Evolutionary conservation across 192 early-diverging fungal genomes (phyloP).

Genomic region (Coemansia sp.): DNA sequence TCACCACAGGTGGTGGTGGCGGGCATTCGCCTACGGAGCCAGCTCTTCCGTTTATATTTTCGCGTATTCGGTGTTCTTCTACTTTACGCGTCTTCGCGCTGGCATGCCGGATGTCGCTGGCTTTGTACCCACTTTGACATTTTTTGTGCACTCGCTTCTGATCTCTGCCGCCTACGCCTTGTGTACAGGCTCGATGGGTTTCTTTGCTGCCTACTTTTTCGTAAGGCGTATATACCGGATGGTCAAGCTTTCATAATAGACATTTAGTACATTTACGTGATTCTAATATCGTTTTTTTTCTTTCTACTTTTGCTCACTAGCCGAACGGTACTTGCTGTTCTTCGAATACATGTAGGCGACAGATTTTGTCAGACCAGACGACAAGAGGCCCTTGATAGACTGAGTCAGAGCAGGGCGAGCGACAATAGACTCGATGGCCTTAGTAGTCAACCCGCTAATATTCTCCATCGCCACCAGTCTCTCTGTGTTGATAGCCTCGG

Average conservation of each 20-base stretch:
- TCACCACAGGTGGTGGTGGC: conserved; percentile 94
- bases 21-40: conserved; percentile 78
- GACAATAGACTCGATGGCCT: conserved; percentile 70
- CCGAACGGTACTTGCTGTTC: conserved; percentile 37
- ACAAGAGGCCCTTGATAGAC: conserved; percentile 89
- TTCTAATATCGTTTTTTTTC: background rate
- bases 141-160: conserved; percentile 73
- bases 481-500: conserved; percentile 37
- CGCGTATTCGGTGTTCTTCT: conserved; percentile 78
- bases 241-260: conserved; percentile 37
- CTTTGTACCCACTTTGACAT: conserved; percentile 73
- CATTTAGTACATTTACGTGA: background rate
- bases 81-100: conserved; percentile 67
- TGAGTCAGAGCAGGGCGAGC: conserved; percentile 85
- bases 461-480: conserved; percentile 36
- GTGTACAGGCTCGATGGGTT: conserved; percentile 57
- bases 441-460: conserved; percentile 37
- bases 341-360: conserved; percentile 64
- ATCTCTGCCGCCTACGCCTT: conserved; percentile 65
- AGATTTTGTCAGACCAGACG: conserved; percentile 77
- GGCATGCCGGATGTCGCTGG: conserved; percentile 55
- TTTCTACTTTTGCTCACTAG: background rate
- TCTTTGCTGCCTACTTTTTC: conserved; percentile 57
- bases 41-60: conserved; percentile 81
- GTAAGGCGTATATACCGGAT: conserved; percentile 47